Evolutionary conservation across 164 flowering plant genomes (phyloP), one percentile per base, ranked within the genome.

Genomic region (Cinnamomum chago): DNA sequence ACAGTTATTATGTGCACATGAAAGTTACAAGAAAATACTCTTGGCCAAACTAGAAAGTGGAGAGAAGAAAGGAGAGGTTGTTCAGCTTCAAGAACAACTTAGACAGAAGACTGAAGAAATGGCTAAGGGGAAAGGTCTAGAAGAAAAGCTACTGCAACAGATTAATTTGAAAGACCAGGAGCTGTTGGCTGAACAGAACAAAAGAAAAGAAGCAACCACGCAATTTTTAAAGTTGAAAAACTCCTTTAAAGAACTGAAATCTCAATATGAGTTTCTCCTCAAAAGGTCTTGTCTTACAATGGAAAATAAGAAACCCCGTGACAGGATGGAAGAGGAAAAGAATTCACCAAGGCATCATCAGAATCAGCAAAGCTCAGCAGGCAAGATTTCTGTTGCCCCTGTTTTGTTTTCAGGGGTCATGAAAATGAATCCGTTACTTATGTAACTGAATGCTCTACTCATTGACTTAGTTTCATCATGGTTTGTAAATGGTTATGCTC

Each of bases 241-340:
- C 2, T 74, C 79, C 10, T 88, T 81, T 70, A 92, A 88, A 76
- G 86, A 71, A 65, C 84, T 90, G 76, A 92, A 86, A 83, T 88
- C 93, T 70, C 91, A 91, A 67, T 79, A 89, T 82, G 84, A 79
- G 51, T 90, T 70, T 72, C 86, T 92, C 70, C 68, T 72, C 51
- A 25, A 51, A 50, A 90, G 87, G 85, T 33, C 11, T 73, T 88
- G 89, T 70, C 86, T 82, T 76, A 73, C 80, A 12, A 10, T 58
- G 15, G 91, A 90, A 27, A 82, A 79, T 70, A 79, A 70, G 81
- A 72, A 74, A 3, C 68, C 72, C 2, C 55, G 20, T 69, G 64
- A 68, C 72, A 83, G 62, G 72, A 62, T 72, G 79, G 85, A 79
- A 71, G 80, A 73, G 73, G 84, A 81, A 73, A 81, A 24, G 50